These are phyloP conservation scores for Wickerhamiella spandovensis DNA, from an alignment of 805 yeast species.

Conservation along the genomic window DNA sequence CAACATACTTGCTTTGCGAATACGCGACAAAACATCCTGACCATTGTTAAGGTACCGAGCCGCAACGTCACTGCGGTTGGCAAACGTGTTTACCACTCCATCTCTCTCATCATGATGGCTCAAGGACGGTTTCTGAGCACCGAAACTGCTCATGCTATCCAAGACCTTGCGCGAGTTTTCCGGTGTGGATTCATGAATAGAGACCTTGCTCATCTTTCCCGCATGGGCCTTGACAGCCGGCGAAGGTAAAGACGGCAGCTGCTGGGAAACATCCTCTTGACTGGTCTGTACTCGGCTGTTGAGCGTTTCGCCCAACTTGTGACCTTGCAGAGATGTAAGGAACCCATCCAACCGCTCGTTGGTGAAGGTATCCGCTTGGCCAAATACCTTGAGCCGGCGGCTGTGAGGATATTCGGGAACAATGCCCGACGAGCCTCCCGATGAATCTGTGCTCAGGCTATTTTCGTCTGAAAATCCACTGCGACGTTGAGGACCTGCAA, in stretches of 20 bases:
- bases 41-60: slow-evolving; percentile 5
- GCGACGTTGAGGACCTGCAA: too few species aligned
- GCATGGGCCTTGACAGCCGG: not conserved
- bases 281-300: not conserved
- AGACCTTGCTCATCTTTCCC: not conserved
- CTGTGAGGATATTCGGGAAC: slow-evolving; percentile 5
- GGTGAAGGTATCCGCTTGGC: slow-evolving; percentile 17
- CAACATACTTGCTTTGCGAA: slow-evolving; percentile 6
- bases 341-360: slow-evolving; percentile 16
- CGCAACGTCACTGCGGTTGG: slow-evolving; percentile 4
- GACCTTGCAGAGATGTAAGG: slow-evolving; percentile 12
- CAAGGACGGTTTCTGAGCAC: not conserved
- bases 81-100: slow-evolving; percentile 1
- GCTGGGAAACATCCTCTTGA: not conserved
- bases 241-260: not conserved
- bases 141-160: not conserved
- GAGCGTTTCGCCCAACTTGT: not conserved
- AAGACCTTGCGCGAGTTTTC: not conserved
- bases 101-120: not conserved
- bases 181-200: not conserved
- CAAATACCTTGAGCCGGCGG: slow-evolving; percentile 17
- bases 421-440: not conserved
- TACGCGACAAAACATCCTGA: slow-evolving; percentile 5
- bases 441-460: not conserved
- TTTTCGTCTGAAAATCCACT: not conserved